phyloP scores from a whole-genome alignment of 768 basidiomycete species.

The Paxillus ammoniavirescens region DNA sequence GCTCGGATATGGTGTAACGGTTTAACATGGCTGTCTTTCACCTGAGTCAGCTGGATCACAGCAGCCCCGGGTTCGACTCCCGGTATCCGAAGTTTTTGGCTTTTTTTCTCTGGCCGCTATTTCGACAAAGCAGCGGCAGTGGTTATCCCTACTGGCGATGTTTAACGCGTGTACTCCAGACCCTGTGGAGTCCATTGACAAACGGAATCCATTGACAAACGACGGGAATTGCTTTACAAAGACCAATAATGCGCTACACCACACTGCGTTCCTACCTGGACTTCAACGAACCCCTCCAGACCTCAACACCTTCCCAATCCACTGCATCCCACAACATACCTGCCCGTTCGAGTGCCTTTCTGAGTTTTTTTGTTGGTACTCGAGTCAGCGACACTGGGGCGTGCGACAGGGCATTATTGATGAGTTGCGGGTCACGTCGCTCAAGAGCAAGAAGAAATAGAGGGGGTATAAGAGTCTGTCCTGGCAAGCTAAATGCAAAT shows the following conservation, averaged over 20 bases:
- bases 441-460: slow-evolving; percentile 59
- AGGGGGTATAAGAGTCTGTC: background rate
- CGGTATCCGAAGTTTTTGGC: slow-evolving; percentile 34
- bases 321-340: slow-evolving; percentile 58
- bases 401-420: slow-evolving; percentile 55
- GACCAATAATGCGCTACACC: too few relatives aligned
- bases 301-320: slow-evolving; percentile 82
- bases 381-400: slow-evolving; percentile 61
- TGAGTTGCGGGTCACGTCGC: slow-evolving; percentile 67
- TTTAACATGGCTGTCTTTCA: slow-evolving; percentile 38
- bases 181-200: too few relatives aligned
- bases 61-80: slow-evolving; percentile 37
- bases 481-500: slow-evolving; percentile 23
- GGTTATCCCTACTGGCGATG: too few relatives aligned
- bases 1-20: slow-evolving; percentile 36
- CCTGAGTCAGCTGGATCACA: slow-evolving; percentile 20
- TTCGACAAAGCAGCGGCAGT: too few relatives aligned
- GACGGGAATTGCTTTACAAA: too few relatives aligned
- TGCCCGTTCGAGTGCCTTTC: slow-evolving; percentile 56
- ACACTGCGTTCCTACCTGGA: background rate
- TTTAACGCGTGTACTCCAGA: too few relatives aligned
- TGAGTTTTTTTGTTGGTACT: slow-evolving; percentile 57
- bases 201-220: too few relatives aligned
- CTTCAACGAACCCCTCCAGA: slow-evolving; percentile 52
- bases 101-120: too few relatives aligned